These are phyloP conservation scores for Waitea zeae DNA, from an alignment of 1,284 basidiomycete genomes.

Conservation along the genomic window DNA sequence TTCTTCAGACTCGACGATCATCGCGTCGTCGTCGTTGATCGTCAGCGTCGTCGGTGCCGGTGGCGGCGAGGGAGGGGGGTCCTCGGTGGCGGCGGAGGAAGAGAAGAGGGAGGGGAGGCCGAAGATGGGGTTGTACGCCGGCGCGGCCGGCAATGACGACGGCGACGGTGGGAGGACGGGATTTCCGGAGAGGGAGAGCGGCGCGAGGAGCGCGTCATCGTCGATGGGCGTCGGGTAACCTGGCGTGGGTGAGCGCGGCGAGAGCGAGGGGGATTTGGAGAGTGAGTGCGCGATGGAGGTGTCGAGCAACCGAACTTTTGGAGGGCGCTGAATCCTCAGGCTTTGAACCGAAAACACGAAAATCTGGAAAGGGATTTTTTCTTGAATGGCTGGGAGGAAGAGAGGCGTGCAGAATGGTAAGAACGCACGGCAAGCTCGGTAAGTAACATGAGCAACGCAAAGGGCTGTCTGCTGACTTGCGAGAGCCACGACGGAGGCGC, in stretches of 20 bases:
- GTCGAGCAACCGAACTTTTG: constrained; percentile 46
- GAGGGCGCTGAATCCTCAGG: constrained; percentile 44
- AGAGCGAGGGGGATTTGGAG: constrained; percentile 7
- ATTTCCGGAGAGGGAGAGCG: constrained; percentile 45
- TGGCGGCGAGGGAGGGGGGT: constrained; percentile 5
- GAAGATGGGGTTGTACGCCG: constrained; percentile 39
- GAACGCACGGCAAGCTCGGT: constrained; percentile 35
- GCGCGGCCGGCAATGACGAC: constrained; percentile 7
- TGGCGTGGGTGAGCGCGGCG: constrained; percentile 9
- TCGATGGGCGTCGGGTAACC: constrained; percentile 14
- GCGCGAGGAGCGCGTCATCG: constrained; percentile 39
- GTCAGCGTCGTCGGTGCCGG: background rate
- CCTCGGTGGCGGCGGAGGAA: constrained; percentile 8
- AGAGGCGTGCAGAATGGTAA: constrained; percentile 4
- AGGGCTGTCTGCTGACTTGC: constrained; percentile 17
- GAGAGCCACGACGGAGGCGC: background rate
- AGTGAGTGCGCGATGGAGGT: constrained; percentile 19
- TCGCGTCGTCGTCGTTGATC: background rate
- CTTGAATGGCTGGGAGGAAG: too few relatives aligned
- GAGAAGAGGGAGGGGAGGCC: constrained; percentile 38
- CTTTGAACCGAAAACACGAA: constrained; percentile 28
- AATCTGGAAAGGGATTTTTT: constrained; percentile 19
- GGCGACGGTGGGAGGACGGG: constrained; percentile 31
- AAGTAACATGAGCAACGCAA: constrained; percentile 20
- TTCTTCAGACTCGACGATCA: too few relatives aligned